Base-by-base conservation (phyloP, 495 filamentous ascomycete species). In the Annulohypoxylon moriforme region DNA sequence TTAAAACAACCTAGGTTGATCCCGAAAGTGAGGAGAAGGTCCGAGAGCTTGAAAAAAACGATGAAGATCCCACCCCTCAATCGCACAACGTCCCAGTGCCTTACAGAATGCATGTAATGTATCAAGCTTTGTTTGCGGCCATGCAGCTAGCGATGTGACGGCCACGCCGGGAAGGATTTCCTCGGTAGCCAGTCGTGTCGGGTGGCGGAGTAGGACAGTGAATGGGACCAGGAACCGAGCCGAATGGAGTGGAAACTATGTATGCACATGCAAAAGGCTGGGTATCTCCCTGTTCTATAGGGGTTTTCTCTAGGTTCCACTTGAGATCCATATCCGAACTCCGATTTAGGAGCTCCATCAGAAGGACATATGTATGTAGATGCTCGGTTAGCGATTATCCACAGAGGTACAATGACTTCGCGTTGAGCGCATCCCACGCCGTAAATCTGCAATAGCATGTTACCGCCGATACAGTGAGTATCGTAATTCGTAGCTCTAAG, bases 371-470 rank as follows among this genome's bases (percentile, higher is more conserved):
- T n/a, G n/a, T 22, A 44, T 9, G 40, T 40, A 44, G 40, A 44
- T 44, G 16, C 20, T 25, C 46, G 11, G 22, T 25, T 25, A 13
- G 46, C 18, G 20, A 13, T 14, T 4, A 25, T 20, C 46, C 22
- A 49, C 8, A 49, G 42, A 64, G 11, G 34, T 10, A 22, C 22
- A 10, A 33, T 55, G 29, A 34, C 50, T 52, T 59, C 25, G 44
- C 50, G 58, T 64, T 64, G 42, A 52, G 53, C 36, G 49, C 50
- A 16, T n/a, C 46, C n/a, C 3, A 25, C 38, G 66, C 58, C 49
- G 31, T 33, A 42, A 7, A 42, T n/a, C 2, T 31, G 25, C n/a
- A n/a, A 42, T 40, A 11, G 31, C 36, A n/a, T 40, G 13, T 40
- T 40, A 40, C 36, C 36, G 13, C 11, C 40, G 24, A 14, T 42